phyloP scores from a whole-genome alignment of 495 filamentous ascomycete species.

The Penicillium verhagenii region DNA sequence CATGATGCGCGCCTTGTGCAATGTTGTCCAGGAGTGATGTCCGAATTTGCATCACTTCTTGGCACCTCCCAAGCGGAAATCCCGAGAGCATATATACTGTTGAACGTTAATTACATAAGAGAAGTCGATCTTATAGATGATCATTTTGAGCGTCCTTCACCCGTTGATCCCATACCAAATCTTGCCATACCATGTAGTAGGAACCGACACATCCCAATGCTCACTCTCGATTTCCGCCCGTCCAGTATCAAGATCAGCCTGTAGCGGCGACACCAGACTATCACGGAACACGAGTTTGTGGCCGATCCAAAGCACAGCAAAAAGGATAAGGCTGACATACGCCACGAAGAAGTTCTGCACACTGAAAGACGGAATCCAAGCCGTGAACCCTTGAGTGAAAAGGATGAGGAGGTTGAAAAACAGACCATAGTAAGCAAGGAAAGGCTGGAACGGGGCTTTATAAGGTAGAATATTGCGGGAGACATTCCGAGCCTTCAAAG shows the following conservation, averaged over 20 bases:
- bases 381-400: neutral
- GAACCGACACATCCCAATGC: neutral
- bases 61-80: too few relatives aligned
- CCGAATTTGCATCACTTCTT: too few relatives aligned
- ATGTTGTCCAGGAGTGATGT: too few relatives aligned
- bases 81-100: too few relatives aligned
- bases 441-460: neutral
- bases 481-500: slow-evolving; percentile 38
- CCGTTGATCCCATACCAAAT: neutral
- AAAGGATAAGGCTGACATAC: neutral
- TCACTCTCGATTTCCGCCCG: neutral
- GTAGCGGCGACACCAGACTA: neutral
- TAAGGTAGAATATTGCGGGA: neutral
- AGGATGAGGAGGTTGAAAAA: neutral
- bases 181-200: neutral
- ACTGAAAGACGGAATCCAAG: neutral
- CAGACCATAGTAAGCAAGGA: neutral
- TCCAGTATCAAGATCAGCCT: neutral
- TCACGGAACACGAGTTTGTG: neutral
- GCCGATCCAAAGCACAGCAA: neutral
- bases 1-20: too few relatives aligned
- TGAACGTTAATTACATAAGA: too few relatives aligned
- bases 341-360: neutral
- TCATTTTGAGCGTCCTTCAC: too few relatives aligned
- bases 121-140: too few relatives aligned